phyloP scores from a whole-genome alignment of 2,329 filamentous ascomycete species.

The Pseudocercospora vitis region DNA sequence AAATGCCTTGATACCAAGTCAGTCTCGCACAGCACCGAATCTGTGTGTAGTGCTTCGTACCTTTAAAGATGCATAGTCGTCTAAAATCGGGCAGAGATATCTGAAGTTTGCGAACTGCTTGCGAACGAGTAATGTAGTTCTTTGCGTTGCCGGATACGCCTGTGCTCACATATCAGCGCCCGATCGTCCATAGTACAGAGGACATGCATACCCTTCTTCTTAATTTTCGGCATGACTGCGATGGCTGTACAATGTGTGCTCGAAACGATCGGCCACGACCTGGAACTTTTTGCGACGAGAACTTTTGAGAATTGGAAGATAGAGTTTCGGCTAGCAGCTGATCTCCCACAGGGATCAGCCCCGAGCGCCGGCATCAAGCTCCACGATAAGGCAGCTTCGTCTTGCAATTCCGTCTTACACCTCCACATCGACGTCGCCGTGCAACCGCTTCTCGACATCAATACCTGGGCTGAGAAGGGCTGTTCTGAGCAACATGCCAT shows the following conservation, averaged over 20 bases:
- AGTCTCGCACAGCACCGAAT: background rate
- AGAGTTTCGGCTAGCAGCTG: constrained; percentile 3
- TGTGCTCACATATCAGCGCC: constrained; percentile 42
- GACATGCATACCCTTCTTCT: constrained; percentile 73
- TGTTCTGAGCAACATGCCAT: too few relatives aligned
- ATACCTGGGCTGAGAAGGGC: too few relatives aligned
- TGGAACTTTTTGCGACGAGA: background rate
- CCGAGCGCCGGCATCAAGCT: background rate
- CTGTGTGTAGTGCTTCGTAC: constrained; percentile 35
- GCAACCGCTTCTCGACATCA: too few relatives aligned
- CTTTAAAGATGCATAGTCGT: constrained; percentile 99
- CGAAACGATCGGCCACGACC: background rate
- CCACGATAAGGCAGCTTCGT: too few relatives aligned
- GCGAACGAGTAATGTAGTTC: constrained; percentile 97
- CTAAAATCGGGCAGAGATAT: constrained; percentile 96
- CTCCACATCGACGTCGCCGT: too few relatives aligned
- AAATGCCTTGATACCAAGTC: constrained; percentile 63
- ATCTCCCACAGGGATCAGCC: constrained; percentile 5
- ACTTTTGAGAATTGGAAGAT: constrained; percentile 6
- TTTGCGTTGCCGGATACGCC: constrained; percentile 87
- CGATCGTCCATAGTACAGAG: background rate
- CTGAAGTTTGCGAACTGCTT: constrained; percentile 96
- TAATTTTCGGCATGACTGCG: constrained; percentile 67
- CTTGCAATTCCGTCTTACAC: too few relatives aligned
- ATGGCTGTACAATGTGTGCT: background rate